phyloP scores from a whole-genome alignment of 148 eudicot genomes.

The Amaranthus cruentus region DNA sequence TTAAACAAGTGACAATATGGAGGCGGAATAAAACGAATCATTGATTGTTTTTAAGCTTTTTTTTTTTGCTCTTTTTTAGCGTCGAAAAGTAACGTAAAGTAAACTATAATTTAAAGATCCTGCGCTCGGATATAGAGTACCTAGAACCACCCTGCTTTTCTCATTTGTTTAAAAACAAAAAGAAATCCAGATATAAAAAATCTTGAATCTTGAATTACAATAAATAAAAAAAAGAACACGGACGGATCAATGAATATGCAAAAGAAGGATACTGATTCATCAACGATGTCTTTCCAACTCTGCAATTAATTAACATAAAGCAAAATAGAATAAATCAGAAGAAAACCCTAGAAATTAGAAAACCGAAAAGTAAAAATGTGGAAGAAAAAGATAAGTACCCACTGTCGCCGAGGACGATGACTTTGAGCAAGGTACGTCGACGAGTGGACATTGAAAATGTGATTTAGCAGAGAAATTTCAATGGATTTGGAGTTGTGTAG shows the following conservation, averaged over 20 bases:
- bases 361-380: neutral
- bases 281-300: constrained; percentile 77
- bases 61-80: too few species aligned
- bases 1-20: too few species aligned
- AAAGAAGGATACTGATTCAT: constrained; percentile 76
- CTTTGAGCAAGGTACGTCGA: constrained; percentile 63
- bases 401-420: constrained; percentile 70
- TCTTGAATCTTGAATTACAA: neutral
- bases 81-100: too few species aligned
- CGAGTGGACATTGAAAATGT: constrained; percentile 42
- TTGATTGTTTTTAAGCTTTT: too few species aligned
- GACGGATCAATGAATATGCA: neutral
- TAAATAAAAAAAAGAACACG: neutral
- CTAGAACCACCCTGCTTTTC: neutral
- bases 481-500: neutral
- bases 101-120: too few species aligned
- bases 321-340: neutral
- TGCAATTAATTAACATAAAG: constrained; percentile 24
- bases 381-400: constrained; percentile 31
- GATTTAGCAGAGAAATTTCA: neutral
- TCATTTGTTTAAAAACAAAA: too few species aligned
- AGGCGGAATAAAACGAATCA: too few species aligned
- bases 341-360: neutral
- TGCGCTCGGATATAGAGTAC: too few species aligned
- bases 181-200: neutral